Evolutionary conservation across 495 filamentous ascomycete species (phyloP).

Genomic region (Xanthoparmelia taractica): DNA sequence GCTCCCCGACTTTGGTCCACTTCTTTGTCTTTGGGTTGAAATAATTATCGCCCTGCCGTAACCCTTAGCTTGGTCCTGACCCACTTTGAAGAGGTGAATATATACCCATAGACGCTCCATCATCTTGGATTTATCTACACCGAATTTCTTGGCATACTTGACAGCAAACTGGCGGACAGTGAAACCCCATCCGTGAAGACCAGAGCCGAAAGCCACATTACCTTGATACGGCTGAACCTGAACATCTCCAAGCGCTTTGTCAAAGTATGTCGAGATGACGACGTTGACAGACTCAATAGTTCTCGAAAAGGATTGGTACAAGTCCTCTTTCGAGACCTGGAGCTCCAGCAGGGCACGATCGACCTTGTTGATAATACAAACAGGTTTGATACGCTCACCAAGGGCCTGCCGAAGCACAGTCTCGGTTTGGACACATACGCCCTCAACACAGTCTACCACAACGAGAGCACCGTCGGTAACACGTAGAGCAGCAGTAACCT

Average conservation of each 20-base stretch:
- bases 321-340: conserved; percentile 95
- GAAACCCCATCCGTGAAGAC: conserved; percentile 99
- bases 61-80: conserved; percentile 22
- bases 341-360: conserved; percentile 98
- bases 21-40: conserved; percentile 99
- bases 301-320: conserved; percentile 99
- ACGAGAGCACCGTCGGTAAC: conserved; percentile 99
- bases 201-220: conserved; percentile 97
- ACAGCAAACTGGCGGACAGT: conserved; percentile 96
- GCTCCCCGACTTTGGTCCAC: conserved; percentile 78
- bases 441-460: conserved; percentile 98
- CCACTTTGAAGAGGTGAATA: conserved; percentile 4
- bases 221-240: conserved; percentile 96
- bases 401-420: conserved; percentile 98
- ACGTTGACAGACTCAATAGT: conserved; percentile 99
- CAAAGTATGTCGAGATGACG: conserved; percentile 96
- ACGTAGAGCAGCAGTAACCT: conserved; percentile 98
- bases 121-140: conserved; percentile 99
- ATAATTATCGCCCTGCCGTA: conserved; percentile 81
- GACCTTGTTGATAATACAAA: conserved; percentile 99
- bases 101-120: conserved; percentile 98
- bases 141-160: conserved; percentile 98
- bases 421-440: conserved; percentile 99
- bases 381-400: conserved; percentile 99
- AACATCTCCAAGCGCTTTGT: conserved; percentile 93